These are phyloP conservation scores for Butyriboletus loyo DNA, from an alignment of 768 basidiomycete genomes.

Conservation along the genomic window DNA sequence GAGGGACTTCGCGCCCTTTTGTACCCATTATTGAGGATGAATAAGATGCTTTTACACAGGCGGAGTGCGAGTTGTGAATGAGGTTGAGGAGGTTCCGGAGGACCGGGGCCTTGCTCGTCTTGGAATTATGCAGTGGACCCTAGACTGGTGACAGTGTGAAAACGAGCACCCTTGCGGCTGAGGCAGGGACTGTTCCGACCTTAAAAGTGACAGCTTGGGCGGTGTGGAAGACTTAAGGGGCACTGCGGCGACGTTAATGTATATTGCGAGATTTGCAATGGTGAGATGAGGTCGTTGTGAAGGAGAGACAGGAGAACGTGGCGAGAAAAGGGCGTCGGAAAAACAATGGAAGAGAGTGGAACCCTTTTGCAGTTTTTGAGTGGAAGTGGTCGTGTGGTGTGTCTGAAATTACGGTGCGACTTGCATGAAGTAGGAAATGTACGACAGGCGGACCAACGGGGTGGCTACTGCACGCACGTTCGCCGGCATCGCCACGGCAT, in stretches of 20 bases:
- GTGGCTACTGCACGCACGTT: slow-evolving; percentile 36
- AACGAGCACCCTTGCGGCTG: slow-evolving; percentile 3
- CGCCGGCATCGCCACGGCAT: slow-evolving; percentile 31
- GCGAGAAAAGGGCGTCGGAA: slow-evolving; percentile 4
- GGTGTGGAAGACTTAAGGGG: slow-evolving; percentile 13
- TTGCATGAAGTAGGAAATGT: slow-evolving; percentile 19
- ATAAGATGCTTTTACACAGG: slow-evolving; percentile 1
- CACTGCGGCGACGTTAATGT: slow-evolving; percentile 8
- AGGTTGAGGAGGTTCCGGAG: neutral
- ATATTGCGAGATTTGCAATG: neutral
- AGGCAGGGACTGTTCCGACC: slow-evolving; percentile 9
- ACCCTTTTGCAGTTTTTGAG: slow-evolving; percentile 22
- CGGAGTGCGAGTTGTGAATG: neutral
- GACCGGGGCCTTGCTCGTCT: neutral
- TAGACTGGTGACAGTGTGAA: slow-evolving; percentile 3
- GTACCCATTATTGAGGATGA: slow-evolving; percentile 40
- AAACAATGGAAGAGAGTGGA: slow-evolving; percentile 12
- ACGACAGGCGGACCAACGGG: slow-evolving; percentile 24
- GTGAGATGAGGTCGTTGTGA: neutral
- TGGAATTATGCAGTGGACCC: neutral
- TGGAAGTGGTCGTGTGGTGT: slow-evolving; percentile 36
- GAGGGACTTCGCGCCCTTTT: slow-evolving; percentile 77
- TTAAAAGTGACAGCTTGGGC: neutral
- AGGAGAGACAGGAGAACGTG: slow-evolving; percentile 7
- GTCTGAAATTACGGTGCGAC: slow-evolving; percentile 35